Evolutionary conservation across 495 filamentous ascomycete genomes (phyloP), one percentile per base, ranked within the genome.

Genomic region (Podospora comata): DNA sequence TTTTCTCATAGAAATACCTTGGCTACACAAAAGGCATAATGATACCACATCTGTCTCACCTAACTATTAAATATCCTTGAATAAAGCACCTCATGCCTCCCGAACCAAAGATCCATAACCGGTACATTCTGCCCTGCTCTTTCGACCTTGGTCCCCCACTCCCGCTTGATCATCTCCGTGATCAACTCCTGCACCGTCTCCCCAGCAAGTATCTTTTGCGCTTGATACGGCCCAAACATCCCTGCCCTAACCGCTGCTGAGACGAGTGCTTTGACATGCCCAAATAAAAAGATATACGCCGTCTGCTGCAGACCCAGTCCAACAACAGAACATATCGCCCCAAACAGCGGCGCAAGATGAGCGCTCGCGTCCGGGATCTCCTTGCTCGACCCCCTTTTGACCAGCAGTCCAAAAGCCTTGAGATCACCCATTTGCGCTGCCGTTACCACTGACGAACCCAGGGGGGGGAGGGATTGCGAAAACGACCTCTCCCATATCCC

Each of bases 21-120:
- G 39, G 30, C 4, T 16, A 48, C 39, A 48, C 39, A 48, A 48
- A 18, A 59, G 53, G 60, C 4, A 58, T 0, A 7, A 68, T 34
- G 55, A 67, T 64, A 55, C 65, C 60, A 71, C 23, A 34, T n/a
- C n/a, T 28, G 53, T 53, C 27, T 26, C 56, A 61, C 7, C 76
- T 65, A 87, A 65, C 84, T 85, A 76, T 99, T 98, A 73, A 99
- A 99, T 62, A 99, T 98, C 76, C 95, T 88, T 70, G 92, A 96
- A 80, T 99, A 99, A 54, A 99, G 79, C 76, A 97, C 77, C 83
- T 99, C 95, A 80, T 99, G 95, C 76, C 95, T 87, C 13, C 96
- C 95, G 67, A 96, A 83, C 92, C 94, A 99, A 58, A 99, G 75
- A 85, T 99, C 95, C 83, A 97, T 85, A 19, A 89, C 87, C 7